A percentile compares a stretch with the other conserved stretches of the same genome.
phyloP scores from a whole-genome alignment of 164 flowering plant species.

The Warburgia ugandensis region DNA sequence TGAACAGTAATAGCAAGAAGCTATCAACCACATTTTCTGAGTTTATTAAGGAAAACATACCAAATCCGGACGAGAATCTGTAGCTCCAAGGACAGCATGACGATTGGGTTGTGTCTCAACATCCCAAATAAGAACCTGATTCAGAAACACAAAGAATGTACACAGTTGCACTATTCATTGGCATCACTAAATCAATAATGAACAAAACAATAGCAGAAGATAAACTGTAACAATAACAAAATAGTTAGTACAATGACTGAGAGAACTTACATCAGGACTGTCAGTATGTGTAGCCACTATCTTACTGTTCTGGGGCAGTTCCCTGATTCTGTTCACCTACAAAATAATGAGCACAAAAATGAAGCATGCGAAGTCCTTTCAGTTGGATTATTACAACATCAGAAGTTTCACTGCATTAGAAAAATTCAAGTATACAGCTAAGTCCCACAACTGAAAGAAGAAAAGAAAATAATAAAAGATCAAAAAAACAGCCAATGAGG shows the following conservation, averaged over 20 bases:
- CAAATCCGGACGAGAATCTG: conserved; percentile 86
- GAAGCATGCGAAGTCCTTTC: too few relatives aligned
- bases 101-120: conserved; percentile 91
- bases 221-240: background rate
- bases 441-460: too few relatives aligned
- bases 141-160: conserved; percentile 1
- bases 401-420: too few relatives aligned
- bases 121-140: conserved; percentile 93
- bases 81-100: conserved; percentile 81
- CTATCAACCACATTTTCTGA: background rate
- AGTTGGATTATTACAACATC: too few relatives aligned
- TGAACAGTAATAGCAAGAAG: background rate
- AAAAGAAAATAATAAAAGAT: too few relatives aligned
- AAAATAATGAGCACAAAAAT: conserved; percentile 10
- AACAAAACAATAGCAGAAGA: background rate
- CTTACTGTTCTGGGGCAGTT: conserved; percentile 78
- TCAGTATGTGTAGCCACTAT: conserved; percentile 97
- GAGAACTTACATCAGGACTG: conserved; percentile 69
- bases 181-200: background rate
- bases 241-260: background rate
- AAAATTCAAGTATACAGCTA: too few relatives aligned
- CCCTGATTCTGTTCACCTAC: conserved; percentile 96
- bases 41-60: conserved; percentile 7
- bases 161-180: conserved; percentile 1
- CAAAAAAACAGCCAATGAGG: too few relatives aligned